Conservation (phyloP, 208 protist species). For the Leishmania braziliensis region DNA sequence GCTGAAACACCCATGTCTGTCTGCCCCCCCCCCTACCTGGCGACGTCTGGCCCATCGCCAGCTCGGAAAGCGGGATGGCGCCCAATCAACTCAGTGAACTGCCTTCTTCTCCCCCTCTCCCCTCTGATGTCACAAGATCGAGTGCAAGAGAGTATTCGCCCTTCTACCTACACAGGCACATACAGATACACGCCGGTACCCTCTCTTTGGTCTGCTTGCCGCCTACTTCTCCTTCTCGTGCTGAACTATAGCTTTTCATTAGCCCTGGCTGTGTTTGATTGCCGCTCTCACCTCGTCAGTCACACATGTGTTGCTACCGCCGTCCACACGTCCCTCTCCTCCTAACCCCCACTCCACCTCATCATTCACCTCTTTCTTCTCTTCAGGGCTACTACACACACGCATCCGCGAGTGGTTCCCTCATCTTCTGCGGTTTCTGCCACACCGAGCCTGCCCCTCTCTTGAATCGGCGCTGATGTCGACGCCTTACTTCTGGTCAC, state of each 20-base stretch:
- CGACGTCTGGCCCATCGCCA: too few species aligned
- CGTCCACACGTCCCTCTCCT: neutral
- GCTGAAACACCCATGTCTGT: too few species aligned
- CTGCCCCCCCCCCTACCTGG: too few species aligned
- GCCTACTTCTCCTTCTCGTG: neutral
- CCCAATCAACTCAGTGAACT: too few species aligned
- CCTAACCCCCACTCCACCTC: neutral
- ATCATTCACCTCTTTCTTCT: neutral
- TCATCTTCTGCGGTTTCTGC: neutral
- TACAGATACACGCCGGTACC: too few species aligned
- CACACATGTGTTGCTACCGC: neutral
- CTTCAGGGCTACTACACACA: neutral
- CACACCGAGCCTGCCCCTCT: neutral
- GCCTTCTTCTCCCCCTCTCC: too few species aligned
- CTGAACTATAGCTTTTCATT: neutral
- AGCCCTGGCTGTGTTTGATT: neutral
- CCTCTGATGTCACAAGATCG: neutral
- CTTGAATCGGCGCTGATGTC: neutral
- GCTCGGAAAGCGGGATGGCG: too few species aligned
- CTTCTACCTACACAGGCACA: slow-evolving; percentile 19
- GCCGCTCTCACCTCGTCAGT: neutral
- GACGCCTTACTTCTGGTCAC: neutral
- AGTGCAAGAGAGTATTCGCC: slow-evolving; percentile 11
- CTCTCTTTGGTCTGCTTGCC: neutral
- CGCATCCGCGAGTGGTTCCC: neutral